Evolutionary conservation across 2,329 filamentous ascomycete genomes (phyloP).

Genomic region (Epichloe uncinata): DNA sequence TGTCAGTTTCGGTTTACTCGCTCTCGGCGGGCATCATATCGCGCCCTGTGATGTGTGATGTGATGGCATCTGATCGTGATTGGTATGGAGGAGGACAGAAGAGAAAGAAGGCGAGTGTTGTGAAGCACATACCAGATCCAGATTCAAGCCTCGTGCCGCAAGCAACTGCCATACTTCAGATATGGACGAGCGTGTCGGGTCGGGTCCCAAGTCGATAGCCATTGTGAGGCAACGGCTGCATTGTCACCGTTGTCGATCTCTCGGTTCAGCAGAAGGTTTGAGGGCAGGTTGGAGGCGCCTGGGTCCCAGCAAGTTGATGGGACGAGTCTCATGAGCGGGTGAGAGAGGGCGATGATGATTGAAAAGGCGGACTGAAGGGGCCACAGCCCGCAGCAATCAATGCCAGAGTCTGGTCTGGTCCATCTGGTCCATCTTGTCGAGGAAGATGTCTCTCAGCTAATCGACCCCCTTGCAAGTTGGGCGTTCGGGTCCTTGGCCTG

Average conservation of each 20-base stretch:
- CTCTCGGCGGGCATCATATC: neutral
- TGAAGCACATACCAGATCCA: slow-evolving; percentile 4
- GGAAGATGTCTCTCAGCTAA: too few species aligned
- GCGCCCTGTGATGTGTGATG: neutral
- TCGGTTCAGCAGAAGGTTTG: neutral
- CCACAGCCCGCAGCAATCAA: too few species aligned
- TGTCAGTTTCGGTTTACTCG: neutral
- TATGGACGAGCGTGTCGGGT: neutral
- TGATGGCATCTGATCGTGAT: neutral
- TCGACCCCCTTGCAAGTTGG: too few species aligned
- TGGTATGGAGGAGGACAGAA: too few species aligned
- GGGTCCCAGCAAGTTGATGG: too few species aligned
- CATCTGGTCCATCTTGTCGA: too few species aligned
- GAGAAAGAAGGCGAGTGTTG: neutral
- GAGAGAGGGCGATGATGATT: too few species aligned
- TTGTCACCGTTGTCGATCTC: neutral
- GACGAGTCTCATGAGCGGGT: too few species aligned
- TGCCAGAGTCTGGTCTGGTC: too few species aligned
- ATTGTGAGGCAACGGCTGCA: slow-evolving; percentile 5
- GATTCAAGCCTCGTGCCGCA: slow-evolving; percentile 1
- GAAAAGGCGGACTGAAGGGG: too few species aligned
- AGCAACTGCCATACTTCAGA: slow-evolving; percentile 2
- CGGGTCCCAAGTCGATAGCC: neutral
- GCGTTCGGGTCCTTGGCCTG: too few species aligned
- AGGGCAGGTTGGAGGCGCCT: neutral